Conservation (phyloP, 2,329 filamentous ascomycete genomes). For the Aspergillus pseudotamarii region DNA sequence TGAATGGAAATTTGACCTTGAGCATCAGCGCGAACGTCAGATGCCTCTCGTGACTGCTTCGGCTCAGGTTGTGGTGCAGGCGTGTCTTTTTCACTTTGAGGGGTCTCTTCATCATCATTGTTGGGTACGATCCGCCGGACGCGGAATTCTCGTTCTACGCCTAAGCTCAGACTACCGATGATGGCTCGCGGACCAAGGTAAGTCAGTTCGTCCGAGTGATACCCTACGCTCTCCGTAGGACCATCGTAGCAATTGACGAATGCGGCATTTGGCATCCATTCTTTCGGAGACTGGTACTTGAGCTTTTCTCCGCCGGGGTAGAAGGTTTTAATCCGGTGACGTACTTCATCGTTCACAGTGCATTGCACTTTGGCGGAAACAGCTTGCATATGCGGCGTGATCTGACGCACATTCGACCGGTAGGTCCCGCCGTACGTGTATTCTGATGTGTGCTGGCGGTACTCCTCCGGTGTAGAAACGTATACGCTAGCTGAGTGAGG, state of each 20-base stretch:
- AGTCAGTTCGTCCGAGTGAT: slow-evolving; percentile 89
- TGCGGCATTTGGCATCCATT: slow-evolving; percentile 84
- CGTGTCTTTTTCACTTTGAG: slow-evolving; percentile 27
- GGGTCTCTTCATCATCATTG: slow-evolving; percentile 17
- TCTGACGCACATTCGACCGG: slow-evolving; percentile 73
- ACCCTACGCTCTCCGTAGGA: slow-evolving; percentile 79
- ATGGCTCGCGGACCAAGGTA: slow-evolving; percentile 87
- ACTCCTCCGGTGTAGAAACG: slow-evolving; percentile 72
- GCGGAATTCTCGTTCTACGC: slow-evolving; percentile 90
- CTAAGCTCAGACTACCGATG: slow-evolving; percentile 87
- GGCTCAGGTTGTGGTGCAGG: slow-evolving; percentile 12
- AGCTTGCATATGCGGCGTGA: slow-evolving; percentile 72
- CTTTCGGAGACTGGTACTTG: slow-evolving; percentile 70
- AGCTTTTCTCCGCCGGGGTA: slow-evolving; percentile 75
- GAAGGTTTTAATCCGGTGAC: slow-evolving; percentile 65
- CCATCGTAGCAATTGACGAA: slow-evolving; percentile 95
- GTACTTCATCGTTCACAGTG: slow-evolving; percentile 78
- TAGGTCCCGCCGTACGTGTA: slow-evolving; percentile 84
- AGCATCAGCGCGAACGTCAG: slow-evolving; percentile 54
- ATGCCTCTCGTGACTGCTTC: slow-evolving; percentile 8
- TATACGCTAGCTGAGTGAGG: slow-evolving; percentile 86
- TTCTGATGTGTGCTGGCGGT: slow-evolving; percentile 70
- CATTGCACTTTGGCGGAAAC: slow-evolving; percentile 71
- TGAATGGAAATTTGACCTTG: slow-evolving; percentile 91
- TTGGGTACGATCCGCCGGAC: slow-evolving; percentile 72